A percentile compares a stretch with the other conserved stretches of the same genome.
These are phyloP conservation scores for Alternaria longipes DNA, from an alignment of 2,329 filamentous ascomycete genomes.

Conservation along the genomic window DNA sequence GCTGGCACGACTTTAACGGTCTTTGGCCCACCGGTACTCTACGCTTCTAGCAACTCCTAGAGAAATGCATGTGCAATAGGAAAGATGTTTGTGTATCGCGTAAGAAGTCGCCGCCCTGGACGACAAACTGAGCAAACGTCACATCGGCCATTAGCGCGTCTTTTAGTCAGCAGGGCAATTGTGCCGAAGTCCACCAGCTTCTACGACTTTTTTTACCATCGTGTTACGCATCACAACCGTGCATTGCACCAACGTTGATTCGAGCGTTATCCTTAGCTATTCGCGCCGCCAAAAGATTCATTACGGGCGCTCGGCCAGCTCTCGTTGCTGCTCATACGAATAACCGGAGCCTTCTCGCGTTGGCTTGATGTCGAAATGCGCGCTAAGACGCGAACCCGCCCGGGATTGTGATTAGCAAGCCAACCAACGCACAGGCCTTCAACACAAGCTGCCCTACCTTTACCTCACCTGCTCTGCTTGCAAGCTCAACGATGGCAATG, in stretches of 20 bases:
- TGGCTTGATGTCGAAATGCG: not conserved
- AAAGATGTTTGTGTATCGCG: not conserved
- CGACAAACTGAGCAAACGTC: not conserved
- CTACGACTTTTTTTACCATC: not conserved
- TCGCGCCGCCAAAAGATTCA: not conserved
- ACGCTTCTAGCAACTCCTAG: not conserved
- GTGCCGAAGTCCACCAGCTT: slow-evolving; percentile 1
- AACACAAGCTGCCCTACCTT: not conserved
- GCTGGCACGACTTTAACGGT: not conserved
- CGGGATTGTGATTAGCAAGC: not conserved
- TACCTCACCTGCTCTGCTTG: not conserved
- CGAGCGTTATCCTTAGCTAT: not conserved
- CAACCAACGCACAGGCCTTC: not conserved
- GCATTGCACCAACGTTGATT: not conserved
- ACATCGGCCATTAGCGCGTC: not conserved
- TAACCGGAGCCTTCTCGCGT: not conserved
- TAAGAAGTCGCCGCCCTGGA: not conserved
- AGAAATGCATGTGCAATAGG: not conserved
- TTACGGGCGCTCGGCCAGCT: not conserved
- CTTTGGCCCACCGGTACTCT: not conserved
- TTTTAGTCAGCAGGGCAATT: slow-evolving; percentile 12
- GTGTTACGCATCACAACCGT: not conserved
- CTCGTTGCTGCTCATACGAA: not conserved
- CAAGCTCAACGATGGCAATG: not conserved
- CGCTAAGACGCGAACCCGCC: not conserved